phyloP scores from a whole-genome alignment of 306 rosid species.

The Elaeagnus macrophylla region DNA sequence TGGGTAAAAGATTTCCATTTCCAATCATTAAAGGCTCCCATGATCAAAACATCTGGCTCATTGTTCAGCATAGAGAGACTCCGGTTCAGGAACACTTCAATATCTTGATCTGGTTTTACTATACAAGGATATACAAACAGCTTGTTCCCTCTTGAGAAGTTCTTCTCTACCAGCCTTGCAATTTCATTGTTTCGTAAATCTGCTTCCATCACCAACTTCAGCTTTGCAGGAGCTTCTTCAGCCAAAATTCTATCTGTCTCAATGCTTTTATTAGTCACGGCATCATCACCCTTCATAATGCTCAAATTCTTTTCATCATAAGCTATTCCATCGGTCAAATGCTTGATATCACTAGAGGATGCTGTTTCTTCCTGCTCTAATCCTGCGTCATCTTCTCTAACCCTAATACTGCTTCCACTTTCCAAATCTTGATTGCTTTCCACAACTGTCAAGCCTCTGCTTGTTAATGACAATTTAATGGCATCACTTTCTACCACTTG shows the following conservation, averaged over 20 bases:
- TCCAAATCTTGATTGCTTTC: slow-evolving; percentile 19
- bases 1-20: slow-evolving; percentile 68
- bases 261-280: slow-evolving; percentile 13
- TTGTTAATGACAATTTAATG: slow-evolving; percentile 20
- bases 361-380: slow-evolving; percentile 22
- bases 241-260: slow-evolving; percentile 23
- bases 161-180: slow-evolving; percentile 57
- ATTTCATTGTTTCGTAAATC: slow-evolving; percentile 43
- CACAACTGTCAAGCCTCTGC: slow-evolving; percentile 19
- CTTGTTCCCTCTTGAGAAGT: slow-evolving; percentile 40
- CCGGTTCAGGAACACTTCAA: slow-evolving; percentile 62
- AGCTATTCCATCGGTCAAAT: slow-evolving; percentile 23
- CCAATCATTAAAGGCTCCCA: slow-evolving; percentile 95
- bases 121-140: slow-evolving; percentile 67
- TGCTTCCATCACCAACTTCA: slow-evolving; percentile 55
- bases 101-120: slow-evolving; percentile 72
- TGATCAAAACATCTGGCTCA: slow-evolving; percentile 57
- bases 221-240: slow-evolving; percentile 36
- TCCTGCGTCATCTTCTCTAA: slow-evolving; percentile 25
- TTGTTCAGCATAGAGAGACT: slow-evolving; percentile 52
- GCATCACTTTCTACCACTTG: slow-evolving; percentile 26
- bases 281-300: not conserved
- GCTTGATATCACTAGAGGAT: slow-evolving; percentile 19
- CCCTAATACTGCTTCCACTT: slow-evolving; percentile 24
- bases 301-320: slow-evolving; percentile 7